Evolutionary conservation across 2,329 filamentous ascomycete genomes (phyloP), one percentile per base, ranked within the genome.

Genomic region (Hypoxylon sp.): DNA sequence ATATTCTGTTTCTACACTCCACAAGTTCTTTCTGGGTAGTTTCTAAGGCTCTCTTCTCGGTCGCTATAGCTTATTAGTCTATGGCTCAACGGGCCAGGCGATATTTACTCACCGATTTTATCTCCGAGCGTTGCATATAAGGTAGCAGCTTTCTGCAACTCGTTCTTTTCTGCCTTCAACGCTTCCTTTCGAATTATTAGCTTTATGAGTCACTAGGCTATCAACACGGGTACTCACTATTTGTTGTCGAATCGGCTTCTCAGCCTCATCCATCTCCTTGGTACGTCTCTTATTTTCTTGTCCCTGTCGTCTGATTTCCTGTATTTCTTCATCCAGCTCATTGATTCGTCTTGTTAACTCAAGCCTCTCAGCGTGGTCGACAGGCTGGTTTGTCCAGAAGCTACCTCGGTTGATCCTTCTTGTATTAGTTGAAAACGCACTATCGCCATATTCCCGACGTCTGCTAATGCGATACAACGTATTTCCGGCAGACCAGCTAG

Each of bases 401-500:
- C 77, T 82, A 3, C 93, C 93, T 1, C 79, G 80, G 15, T 79
- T 83, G 13, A 98, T 81, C 59, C 83, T 82, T 37, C 84, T 87
- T 13, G 92, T 89, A 21, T 85, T 84, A 0, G 92, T 94, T 1
- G 93, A 93, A 52, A 88, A 88, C 13, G 91, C 93, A 52, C 86
- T 82, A 1, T 89, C 87, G 1, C 93, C 93, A 79, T 98, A 98
- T 77, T 98, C 95, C 70, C 84, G 86, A 52, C 95, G 90, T 15
- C 92, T 88, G 5, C 84, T 85, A 56, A 96, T 86, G 19, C 84
- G 85, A 78, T 92, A 94, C 7, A 79, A 81, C 54, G 89, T 86
- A 15, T 82, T 86, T 2, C 89, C 90, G 24, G 91, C 86, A n/a
- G 93, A 88, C 87, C 92, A 98, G 21, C 83, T 86, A 46, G 80